These are phyloP conservation scores for Polytolypa hystricis DNA, from an alignment of 2,329 filamentous ascomycete genomes.

Conservation along the genomic window DNA sequence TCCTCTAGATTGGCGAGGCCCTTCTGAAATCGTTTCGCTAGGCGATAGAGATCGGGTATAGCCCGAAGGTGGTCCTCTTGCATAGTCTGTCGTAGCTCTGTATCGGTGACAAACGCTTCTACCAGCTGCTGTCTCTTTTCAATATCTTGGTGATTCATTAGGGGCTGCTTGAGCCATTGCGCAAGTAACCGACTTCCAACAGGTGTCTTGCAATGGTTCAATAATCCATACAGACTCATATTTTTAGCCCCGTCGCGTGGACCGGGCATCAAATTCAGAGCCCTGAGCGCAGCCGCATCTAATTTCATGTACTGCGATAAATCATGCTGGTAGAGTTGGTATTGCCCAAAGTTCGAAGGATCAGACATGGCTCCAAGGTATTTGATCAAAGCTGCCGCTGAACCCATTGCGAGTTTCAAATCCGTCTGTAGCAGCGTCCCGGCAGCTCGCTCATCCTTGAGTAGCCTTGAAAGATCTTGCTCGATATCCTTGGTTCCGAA, in stretches of 20 bases:
- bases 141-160: conserved; percentile 85
- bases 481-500: conserved; percentile 90
- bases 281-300: conserved; percentile 85
- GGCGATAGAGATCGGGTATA: conserved; percentile 84
- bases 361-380: conserved; percentile 88
- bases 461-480: conserved; percentile 75
- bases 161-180: conserved; percentile 94
- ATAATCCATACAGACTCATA: conserved; percentile 87
- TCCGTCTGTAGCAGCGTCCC: conserved; percentile 78
- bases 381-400: conserved; percentile 85
- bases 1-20: conserved; percentile 87
- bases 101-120: conserved; percentile 87
- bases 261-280: conserved; percentile 93
- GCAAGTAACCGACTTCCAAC: conserved; percentile 80
- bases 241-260: conserved; percentile 89
- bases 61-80: conserved; percentile 91
- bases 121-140: conserved; percentile 87
- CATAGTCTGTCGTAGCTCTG: conserved; percentile 85
- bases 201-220: conserved; percentile 97
- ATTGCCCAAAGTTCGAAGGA: conserved; percentile 90
- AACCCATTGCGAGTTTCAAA: conserved; percentile 89
- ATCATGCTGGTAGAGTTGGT: conserved; percentile 94
- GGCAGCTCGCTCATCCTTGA: conserved; percentile 74
- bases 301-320: conserved; percentile 97
- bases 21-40: conserved; percentile 90